phyloP scores from a whole-genome alignment of 805 yeast genomes.

The Teunomyces funiuensis region DNA sequence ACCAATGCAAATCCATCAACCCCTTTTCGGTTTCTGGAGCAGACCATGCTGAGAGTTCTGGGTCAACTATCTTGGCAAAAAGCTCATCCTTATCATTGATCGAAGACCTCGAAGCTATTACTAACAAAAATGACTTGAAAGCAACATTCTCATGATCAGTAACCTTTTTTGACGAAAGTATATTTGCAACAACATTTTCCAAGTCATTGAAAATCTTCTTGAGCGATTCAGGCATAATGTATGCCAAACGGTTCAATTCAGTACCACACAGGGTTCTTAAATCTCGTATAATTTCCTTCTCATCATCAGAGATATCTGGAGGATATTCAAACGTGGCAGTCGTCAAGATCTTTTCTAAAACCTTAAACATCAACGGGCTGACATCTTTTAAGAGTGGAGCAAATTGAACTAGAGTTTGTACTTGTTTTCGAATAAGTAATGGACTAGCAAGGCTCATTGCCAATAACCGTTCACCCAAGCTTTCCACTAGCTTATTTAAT shows the following conservation, averaged over 20 bases:
- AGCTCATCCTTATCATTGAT: conserved; percentile 71
- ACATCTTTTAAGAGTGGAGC: conserved; percentile 84
- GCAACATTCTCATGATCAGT: conserved; percentile 92
- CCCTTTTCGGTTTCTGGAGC: conserved; percentile 90
- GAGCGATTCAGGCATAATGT: conserved; percentile 89
- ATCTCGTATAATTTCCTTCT: conserved; percentile 78
- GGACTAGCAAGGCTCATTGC: conserved; percentile 80
- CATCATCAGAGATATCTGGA: conserved; percentile 62
- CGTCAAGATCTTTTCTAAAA: conserved; percentile 80
- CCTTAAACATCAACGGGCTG: conserved; percentile 71
- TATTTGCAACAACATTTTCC: conserved; percentile 74
- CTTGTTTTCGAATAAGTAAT: conserved; percentile 74
- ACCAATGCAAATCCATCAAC: conserved; percentile 88
- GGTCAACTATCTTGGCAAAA: conserved; percentile 87
- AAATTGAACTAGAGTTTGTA: conserved; percentile 91
- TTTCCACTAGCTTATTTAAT: conserved; percentile 58
- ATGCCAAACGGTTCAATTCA: conserved; percentile 89
- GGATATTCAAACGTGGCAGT: conserved; percentile 85
- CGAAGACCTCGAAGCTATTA: conserved; percentile 85
- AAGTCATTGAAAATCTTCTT: conserved; percentile 78
- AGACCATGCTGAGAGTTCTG: conserved; percentile 90
- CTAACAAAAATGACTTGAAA: conserved; percentile 86
- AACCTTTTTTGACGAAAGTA: conserved; percentile 66
- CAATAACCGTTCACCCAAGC: conserved; percentile 70
- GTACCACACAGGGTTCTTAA: conserved; percentile 91